Conservation (phyloP, 2,329 filamentous ascomycete genomes). For the Exophiala phaeomuriformis region DNA sequence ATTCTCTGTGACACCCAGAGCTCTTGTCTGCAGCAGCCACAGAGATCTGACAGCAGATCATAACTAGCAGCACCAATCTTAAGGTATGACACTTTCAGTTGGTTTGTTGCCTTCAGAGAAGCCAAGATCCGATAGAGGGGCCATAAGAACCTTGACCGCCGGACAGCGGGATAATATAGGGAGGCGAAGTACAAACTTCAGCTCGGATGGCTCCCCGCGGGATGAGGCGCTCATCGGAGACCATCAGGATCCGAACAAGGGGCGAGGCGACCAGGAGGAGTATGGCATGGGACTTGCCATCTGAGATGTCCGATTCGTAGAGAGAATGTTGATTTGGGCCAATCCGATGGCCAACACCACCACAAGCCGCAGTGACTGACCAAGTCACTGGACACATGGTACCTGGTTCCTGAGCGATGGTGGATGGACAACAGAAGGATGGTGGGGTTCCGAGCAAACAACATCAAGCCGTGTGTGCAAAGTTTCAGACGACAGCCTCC, state of each 20-base stretch:
- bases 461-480: neutral
- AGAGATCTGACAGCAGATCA: too few relatives aligned
- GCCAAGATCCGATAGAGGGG: too few relatives aligned
- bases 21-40: too few relatives aligned
- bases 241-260: neutral
- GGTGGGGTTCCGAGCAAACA: neutral
- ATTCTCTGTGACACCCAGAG: neutral
- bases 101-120: too few relatives aligned
- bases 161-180: neutral
- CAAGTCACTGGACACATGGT: neutral
- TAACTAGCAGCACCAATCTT: too few relatives aligned
- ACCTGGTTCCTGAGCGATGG: slow-evolving; percentile 9
- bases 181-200: neutral
- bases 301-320: slow-evolving; percentile 9
- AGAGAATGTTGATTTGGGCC: neutral
- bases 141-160: neutral
- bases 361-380: neutral
- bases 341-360: slow-evolving; percentile 4
- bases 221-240: neutral
- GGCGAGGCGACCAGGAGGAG: neutral
- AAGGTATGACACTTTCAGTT: too few relatives aligned
- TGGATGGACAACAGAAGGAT: neutral
- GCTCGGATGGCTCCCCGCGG: neutral
- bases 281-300: neutral
- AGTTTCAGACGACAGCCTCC: neutral